A percentile compares a stretch with the other conserved stretches of the same genome.
Evolutionary conservation across 345 rosid species (phyloP).

Genomic region (Salix exigua): DNA sequence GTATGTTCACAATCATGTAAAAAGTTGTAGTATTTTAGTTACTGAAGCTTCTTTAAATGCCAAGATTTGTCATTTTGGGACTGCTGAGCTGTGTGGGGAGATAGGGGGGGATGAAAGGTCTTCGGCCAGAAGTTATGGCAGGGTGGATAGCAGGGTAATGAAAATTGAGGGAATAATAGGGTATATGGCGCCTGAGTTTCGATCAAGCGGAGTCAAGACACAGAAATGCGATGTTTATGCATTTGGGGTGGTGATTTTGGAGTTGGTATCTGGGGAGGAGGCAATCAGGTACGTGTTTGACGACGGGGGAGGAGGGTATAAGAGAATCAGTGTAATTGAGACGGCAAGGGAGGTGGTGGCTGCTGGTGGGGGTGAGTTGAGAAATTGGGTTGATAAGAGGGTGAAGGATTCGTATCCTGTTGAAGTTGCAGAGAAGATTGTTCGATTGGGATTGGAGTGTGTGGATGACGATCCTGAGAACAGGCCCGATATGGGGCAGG

Average conservation of each 20-base stretch:
- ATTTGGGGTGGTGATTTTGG: conserved; percentile 31
- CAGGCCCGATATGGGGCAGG: conserved; percentile 29
- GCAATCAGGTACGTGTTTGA: conserved; percentile 25
- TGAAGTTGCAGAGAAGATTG: conserved; percentile 27
- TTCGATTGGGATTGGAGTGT: conserved; percentile 22
- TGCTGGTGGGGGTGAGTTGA: conserved; percentile 14
- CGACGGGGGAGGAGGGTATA: conserved; percentile 12
- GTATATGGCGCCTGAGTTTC: conserved; percentile 52
- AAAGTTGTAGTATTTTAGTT: conserved; percentile 19
- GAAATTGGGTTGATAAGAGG: conserved; percentile 29
- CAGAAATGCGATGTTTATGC: conserved; percentile 32
- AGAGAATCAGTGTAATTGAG: conserved; percentile 26
- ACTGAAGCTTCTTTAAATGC: conserved; percentile 18
- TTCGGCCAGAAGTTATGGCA: background rate
- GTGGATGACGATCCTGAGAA: conserved; percentile 23
- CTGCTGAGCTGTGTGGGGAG: conserved; percentile 31
- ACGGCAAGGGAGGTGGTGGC: conserved; percentile 18
- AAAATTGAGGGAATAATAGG: conserved; percentile 51
- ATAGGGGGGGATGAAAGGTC: background rate
- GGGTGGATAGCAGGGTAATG: conserved; percentile 9
- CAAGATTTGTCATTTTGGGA: conserved; percentile 32
- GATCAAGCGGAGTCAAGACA: conserved; percentile 24
- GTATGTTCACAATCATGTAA: conserved; percentile 26
- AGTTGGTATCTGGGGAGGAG: conserved; percentile 29
- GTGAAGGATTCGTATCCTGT: conserved; percentile 32